Percentiles rank a stretch among this genome's conserved stretches.
Conservation (phyloP, 495 filamentous ascomycete species). For the Podospora pseudoanserina region DNA sequence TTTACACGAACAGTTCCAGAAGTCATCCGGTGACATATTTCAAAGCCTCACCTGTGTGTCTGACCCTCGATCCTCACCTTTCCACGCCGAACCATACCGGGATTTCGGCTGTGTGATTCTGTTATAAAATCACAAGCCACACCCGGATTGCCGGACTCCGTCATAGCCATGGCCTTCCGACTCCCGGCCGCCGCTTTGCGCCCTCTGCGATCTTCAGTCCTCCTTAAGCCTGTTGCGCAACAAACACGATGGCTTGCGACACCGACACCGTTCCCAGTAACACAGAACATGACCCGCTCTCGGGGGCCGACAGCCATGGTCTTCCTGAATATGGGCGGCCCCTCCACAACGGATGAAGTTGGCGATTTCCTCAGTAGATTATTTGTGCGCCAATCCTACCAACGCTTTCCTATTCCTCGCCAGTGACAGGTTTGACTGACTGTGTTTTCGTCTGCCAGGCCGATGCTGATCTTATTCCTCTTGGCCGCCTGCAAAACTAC, state of each 20-base stretch:
- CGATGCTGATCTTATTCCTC: constrained; percentile 92
- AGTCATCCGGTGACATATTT: not conserved
- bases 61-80: not conserved
- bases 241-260: constrained; percentile 59
- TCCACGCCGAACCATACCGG: not conserved
- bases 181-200: constrained; percentile 35
- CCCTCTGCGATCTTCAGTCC: constrained; percentile 21
- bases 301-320: constrained; percentile 85
- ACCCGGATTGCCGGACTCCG: not conserved
- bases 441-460: constrained; percentile 49
- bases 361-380: constrained; percentile 86
- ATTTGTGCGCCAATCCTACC: constrained; percentile 57
- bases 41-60: not conserved
- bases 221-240: constrained; percentile 24
- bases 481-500: constrained; percentile 88
- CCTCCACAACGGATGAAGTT: constrained; percentile 83
- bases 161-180: constrained; percentile 46
- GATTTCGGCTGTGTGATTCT: not conserved
- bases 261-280: constrained; percentile 58
- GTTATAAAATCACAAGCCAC: not conserved
- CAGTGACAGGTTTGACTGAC: not conserved
- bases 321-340: constrained; percentile 98
- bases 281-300: constrained; percentile 50
- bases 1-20: not conserved
- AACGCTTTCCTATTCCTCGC: not conserved